Conservation (phyloP, 371 early-diverging fungal genomes). For the Sporodiniella umbellata region DNA sequence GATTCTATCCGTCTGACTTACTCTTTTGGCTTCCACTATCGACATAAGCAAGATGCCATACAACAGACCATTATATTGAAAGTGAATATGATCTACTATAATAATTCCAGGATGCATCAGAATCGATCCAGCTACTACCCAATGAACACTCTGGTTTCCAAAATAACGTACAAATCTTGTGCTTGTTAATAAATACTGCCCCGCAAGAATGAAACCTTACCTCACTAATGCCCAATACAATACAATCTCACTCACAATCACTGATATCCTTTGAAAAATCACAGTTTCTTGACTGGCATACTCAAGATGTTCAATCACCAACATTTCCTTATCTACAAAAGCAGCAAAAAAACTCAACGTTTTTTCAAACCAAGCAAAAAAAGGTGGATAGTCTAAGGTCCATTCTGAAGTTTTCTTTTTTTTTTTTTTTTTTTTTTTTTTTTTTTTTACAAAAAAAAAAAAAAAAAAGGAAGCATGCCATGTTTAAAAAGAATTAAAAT, state of each 20-base stretch:
- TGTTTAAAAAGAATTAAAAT: too few relatives aligned
- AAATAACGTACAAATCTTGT: conserved; percentile 34
- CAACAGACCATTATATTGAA: conserved; percentile 96
- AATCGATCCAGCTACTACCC: conserved; percentile 52
- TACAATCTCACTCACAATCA: conserved; percentile 79
- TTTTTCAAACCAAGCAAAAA: conserved; percentile 96
- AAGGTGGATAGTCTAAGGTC: conserved; percentile 97
- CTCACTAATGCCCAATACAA: conserved; percentile 68
- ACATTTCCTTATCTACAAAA: conserved; percentile 71
- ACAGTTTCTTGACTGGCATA: conserved; percentile 69
- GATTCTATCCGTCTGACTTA: conserved; percentile 17
- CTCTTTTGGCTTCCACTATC: conserved; percentile 71
- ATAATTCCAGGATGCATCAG: conserved; percentile 86
- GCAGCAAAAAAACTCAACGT: conserved; percentile 64
- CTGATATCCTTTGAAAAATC: conserved; percentile 83
- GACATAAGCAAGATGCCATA: conserved; percentile 87
- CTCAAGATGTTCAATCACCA: conserved; percentile 64
- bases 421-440: background rate
- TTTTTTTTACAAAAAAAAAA: too few relatives aligned
- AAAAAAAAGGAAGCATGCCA: too few relatives aligned
- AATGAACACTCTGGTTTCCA: conserved; percentile 36
- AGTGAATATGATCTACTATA: conserved; percentile 90
- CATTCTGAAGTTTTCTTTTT: conserved; percentile 77
- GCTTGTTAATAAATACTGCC: conserved; percentile 1
- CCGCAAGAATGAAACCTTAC: conserved; percentile 15